Evolutionary conservation across 2,329 filamentous ascomycete genomes (phyloP).

Genomic region (Ophiostoma ips): DNA sequence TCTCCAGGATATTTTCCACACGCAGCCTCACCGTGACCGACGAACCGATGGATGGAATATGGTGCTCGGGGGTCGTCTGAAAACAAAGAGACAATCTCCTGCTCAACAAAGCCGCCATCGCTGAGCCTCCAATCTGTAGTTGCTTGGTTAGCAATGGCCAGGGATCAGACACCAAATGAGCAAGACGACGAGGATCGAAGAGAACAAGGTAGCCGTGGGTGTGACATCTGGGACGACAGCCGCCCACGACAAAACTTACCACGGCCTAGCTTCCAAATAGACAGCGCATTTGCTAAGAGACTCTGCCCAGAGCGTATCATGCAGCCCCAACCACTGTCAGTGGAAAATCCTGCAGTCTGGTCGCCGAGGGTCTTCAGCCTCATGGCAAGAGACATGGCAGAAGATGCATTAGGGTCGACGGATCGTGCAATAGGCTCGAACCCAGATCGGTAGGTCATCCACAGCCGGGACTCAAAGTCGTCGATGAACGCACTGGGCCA

Average conservation of each 20-base stretch:
- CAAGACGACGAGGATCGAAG: too few species aligned
- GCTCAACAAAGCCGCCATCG: constrained; percentile 44
- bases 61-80: constrained; percentile 75
- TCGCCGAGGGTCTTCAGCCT: constrained; percentile 69
- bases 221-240: too few species aligned
- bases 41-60: constrained; percentile 92
- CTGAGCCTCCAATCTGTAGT: constrained; percentile 59
- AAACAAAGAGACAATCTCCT: constrained; percentile 62
- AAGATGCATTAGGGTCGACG: constrained; percentile 53
- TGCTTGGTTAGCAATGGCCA: background rate
- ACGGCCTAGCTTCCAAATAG: constrained; percentile 61
- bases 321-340: constrained; percentile 93
- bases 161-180: too few species aligned
- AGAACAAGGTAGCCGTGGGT: too few species aligned
- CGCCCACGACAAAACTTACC: constrained; percentile 33
- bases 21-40: constrained; percentile 68
- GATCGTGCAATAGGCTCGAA: constrained; percentile 75
- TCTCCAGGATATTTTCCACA: constrained; percentile 94
- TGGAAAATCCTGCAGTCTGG: constrained; percentile 62
- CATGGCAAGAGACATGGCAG: constrained; percentile 68
- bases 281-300: constrained; percentile 73
- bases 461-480: constrained; percentile 85
- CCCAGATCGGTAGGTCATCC: constrained; percentile 90
- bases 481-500: constrained; percentile 82
- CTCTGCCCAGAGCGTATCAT: constrained; percentile 98